These are phyloP conservation scores for Dioscorea zingiberensis DNA, from an alignment of 106 monocot species.

Conservation along the genomic window DNA sequence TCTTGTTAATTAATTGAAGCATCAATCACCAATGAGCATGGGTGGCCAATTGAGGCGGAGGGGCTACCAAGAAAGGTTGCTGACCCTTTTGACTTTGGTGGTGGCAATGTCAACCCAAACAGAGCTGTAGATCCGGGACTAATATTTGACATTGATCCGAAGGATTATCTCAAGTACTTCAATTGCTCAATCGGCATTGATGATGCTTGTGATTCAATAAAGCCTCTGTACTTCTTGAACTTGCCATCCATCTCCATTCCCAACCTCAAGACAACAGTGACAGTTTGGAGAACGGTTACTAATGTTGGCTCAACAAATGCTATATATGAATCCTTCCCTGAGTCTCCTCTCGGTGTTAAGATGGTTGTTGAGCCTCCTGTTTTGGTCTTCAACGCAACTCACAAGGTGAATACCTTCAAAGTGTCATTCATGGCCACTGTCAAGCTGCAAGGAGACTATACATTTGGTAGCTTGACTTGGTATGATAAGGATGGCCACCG, in stretches of 20 bases:
- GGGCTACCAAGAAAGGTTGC: background rate
- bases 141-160: slow-evolving; percentile 55
- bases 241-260: background rate
- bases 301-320: background rate
- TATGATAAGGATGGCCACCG: slow-evolving; percentile 11
- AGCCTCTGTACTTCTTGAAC: background rate
- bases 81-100: slow-evolving; percentile 26
- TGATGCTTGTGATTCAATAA: slow-evolving; percentile 6
- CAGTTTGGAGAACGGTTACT: background rate
- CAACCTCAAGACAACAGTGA: background rate
- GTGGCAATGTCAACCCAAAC: slow-evolving; percentile 16
- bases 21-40: background rate
- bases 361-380: slow-evolving; percentile 36
- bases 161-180: slow-evolving; percentile 23
- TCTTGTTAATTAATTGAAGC: background rate
- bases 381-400: slow-evolving; percentile 24
- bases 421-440: slow-evolving; percentile 10
- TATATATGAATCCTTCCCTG: background rate
- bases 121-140: slow-evolving; percentile 22
- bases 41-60: background rate
- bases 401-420: slow-evolving; percentile 15
- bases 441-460: slow-evolving; percentile 38
- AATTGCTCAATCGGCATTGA: background rate
- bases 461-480: slow-evolving; percentile 66
- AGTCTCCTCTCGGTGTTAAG: slow-evolving; percentile 42